Evolutionary conservation across 345 rosid species (phyloP).

Genomic region (Eucalyptus erythrocorys): DNA sequence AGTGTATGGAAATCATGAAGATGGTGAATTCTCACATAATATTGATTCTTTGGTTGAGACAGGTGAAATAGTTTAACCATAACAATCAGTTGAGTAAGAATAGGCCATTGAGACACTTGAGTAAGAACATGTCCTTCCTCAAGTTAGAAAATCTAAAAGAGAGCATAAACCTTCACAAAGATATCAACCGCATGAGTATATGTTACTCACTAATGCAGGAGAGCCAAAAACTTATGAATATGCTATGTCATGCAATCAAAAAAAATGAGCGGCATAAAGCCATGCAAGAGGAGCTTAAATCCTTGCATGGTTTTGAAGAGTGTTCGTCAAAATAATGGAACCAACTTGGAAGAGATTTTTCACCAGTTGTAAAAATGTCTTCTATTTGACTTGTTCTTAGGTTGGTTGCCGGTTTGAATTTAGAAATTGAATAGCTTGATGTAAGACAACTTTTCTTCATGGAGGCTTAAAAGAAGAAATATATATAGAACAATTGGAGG

Average conservation of each 20-base stretch:
- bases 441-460: too few species aligned
- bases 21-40: neutral
- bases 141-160: too few species aligned
- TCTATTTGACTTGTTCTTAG: neutral
- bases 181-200: too few species aligned
- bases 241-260: neutral
- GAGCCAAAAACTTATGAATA: neutral
- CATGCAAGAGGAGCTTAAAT: too few species aligned
- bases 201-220: neutral
- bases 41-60: neutral
- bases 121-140: neutral
- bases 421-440: too few species aligned
- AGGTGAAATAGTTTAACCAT: neutral
- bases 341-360: neutral
- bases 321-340: neutral
- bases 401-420: too few species aligned
- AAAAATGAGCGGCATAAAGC: neutral
- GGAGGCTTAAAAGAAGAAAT: too few species aligned
- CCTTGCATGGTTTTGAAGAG: too few species aligned
- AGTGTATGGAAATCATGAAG: neutral
- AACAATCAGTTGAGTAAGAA: too few species aligned
- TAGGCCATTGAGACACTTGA: too few species aligned
- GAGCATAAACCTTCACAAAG: too few species aligned
- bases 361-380: neutral
- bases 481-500: too few species aligned